These are phyloP conservation scores for Andrographis paniculata DNA, from an alignment of 305 asterid species.

Conservation along the genomic window DNA sequence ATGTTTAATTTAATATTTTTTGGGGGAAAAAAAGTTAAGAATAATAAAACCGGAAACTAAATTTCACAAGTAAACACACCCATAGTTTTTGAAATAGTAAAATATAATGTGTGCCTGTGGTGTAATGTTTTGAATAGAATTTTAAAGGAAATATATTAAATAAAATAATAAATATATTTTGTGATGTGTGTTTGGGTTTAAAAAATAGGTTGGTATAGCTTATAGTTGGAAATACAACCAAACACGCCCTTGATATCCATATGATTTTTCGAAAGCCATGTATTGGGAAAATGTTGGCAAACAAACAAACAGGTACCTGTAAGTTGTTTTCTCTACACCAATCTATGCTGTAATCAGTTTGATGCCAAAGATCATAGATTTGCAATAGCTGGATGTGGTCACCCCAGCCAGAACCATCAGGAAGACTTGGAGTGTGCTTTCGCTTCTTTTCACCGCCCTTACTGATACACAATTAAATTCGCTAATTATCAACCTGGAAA, in stretches of 20 bases:
- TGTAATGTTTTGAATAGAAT: too few relatives aligned
- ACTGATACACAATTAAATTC: slow-evolving; percentile 29
- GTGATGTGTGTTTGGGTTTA: too few relatives aligned
- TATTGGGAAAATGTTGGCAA: background rate
- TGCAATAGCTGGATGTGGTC: slow-evolving; percentile 96
- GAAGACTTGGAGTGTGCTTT: slow-evolving; percentile 76
- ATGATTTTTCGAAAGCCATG: slow-evolving; percentile 1
- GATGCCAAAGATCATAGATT: slow-evolving; percentile 86
- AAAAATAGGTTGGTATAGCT: too few relatives aligned
- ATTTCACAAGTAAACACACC: too few relatives aligned
- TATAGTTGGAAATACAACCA: too few relatives aligned
- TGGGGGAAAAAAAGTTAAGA: too few relatives aligned
- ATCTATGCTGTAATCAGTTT: slow-evolving; percentile 43
- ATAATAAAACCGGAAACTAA: too few relatives aligned
- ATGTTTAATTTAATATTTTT: too few relatives aligned
- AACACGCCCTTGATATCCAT: background rate
- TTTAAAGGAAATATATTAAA: too few relatives aligned
- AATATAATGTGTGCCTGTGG: too few relatives aligned
- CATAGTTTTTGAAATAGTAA: too few relatives aligned
- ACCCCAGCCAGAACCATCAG: slow-evolving; percentile 92
- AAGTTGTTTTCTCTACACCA: slow-evolving; percentile 92
- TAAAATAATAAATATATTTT: too few relatives aligned
- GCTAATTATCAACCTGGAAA: slow-evolving; percentile 5
- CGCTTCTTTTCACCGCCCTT: slow-evolving; percentile 67
- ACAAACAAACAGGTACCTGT: slow-evolving; percentile 38